Conservation (phyloP, 2,329 filamentous ascomycete species). For the Ophiocordyceps robertsii region DNA sequence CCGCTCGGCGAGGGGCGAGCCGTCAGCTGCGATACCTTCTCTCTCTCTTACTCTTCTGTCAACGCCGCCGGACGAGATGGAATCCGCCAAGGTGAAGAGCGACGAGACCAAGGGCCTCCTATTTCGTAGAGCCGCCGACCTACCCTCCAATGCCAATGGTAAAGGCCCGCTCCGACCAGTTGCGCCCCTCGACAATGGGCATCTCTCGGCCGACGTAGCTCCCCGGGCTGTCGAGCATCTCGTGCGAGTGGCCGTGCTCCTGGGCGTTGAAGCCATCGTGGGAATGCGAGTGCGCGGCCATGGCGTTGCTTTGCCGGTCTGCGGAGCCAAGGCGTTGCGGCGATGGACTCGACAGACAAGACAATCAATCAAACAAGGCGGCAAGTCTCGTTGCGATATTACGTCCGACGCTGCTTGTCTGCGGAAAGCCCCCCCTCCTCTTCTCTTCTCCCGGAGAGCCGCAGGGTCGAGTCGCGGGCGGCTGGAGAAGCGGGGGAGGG, state of each 20-base stretch:
- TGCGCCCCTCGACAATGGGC: slow-evolving; percentile 78
- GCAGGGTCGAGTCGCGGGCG: too few species aligned
- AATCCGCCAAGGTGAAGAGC: too few species aligned
- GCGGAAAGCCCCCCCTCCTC: too few species aligned
- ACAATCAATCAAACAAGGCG: too few species aligned
- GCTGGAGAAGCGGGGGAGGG: too few species aligned
- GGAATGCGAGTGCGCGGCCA: slow-evolving; percentile 31
- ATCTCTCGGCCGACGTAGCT: slow-evolving; percentile 84
- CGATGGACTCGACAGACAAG: too few species aligned
- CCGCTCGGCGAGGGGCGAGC: background rate
- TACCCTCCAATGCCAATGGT: slow-evolving; percentile 98
- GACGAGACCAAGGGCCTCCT: background rate
- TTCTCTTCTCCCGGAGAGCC: too few species aligned
- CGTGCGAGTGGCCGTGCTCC: slow-evolving; percentile 89
- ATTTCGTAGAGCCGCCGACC: slow-evolving; percentile 10
- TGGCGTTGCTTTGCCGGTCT: slow-evolving; percentile 16
- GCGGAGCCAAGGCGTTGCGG: slow-evolving; percentile 16
- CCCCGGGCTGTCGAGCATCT: slow-evolving; percentile 87
- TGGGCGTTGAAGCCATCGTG: slow-evolving; percentile 44
- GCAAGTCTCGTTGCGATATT: too few species aligned
- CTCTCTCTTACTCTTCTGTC: background rate
- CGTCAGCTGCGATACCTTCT: background rate
- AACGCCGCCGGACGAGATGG: background rate
- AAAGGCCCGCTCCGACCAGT: slow-evolving; percentile 83
- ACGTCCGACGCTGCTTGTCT: too few species aligned